Evolutionary conservation across 2,329 filamentous ascomycete species (phyloP), one percentile per base, ranked within the genome.

Genomic region (Paraphoma sp.): DNA sequence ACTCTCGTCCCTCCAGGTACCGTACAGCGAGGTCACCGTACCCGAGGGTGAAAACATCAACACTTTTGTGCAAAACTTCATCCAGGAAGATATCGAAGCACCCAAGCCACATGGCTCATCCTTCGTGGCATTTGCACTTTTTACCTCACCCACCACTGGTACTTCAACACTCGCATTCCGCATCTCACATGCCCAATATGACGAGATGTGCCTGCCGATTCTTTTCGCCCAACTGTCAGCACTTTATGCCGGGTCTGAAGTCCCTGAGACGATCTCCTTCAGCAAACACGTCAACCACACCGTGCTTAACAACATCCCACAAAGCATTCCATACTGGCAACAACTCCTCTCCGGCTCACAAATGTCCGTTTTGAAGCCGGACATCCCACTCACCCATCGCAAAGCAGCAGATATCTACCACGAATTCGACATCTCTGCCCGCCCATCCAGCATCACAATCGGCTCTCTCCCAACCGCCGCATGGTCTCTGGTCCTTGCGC

Each of bases 141-240:
- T 88, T 57, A 81, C 86, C 53, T 85, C 86, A 59, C 85, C 87
- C 45, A 80, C 87, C 57, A 85, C 86, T 56, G 77, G 75, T 18
- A 68, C 79, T 10, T 72, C 76, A 5, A 80, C 81, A 45, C 82
- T 89, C 12, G 76, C 84, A 56, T 82, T 89, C 69, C 84, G 87
- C 53, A 83, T 90, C 53, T 89, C 87, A 0, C 88, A 90, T 70
- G 85, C 87, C 0, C 87, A 90, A 63, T 90, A 89, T 67, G 88
- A 90, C 61, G 88, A 88, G 60, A 86, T 90, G 18, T 89, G 85
- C 62, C 80, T 90, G 8, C 84, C 86, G 0, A 77, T 82, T n/a
- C 81, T 89, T 17, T 82, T 89, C 54, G 80, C 80, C 16, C 86
- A 89, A 65, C 82, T 90, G 41, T 84, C 83, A 3, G 79, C 81